Evolutionary conservation across 129 eudicot species (phyloP).

Genomic region (Scalesia atractyloides): DNA sequence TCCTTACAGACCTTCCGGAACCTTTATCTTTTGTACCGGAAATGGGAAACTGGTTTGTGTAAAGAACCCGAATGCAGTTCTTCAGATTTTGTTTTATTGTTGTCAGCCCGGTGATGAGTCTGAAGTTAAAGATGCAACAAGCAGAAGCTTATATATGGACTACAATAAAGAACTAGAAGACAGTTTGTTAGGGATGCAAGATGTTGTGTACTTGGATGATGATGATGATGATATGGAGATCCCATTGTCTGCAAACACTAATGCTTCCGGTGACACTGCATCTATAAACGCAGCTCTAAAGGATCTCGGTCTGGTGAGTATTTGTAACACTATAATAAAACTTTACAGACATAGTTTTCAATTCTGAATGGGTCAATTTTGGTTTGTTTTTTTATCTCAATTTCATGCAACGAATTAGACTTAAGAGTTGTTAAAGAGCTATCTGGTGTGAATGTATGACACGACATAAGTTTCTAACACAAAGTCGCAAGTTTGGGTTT

Average conservation of each 20-base stretch:
- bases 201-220: constrained; percentile 51
- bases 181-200: constrained; percentile 59
- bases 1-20: constrained; percentile 90
- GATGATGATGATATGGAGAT: constrained; percentile 41
- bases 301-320: constrained; percentile 83
- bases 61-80: constrained; percentile 65
- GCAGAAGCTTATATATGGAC: constrained; percentile 46
- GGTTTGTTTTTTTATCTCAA: too few species aligned
- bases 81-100: constrained; percentile 65
- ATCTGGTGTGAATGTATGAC: too few species aligned
- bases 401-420: too few species aligned
- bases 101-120: constrained; percentile 50
- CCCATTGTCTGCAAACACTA: constrained; percentile 52
- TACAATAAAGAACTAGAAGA: constrained; percentile 49
- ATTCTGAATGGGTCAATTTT: not conserved
- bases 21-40: constrained; percentile 62
- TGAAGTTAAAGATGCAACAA: constrained; percentile 34
- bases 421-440: too few species aligned
- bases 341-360: not conserved
- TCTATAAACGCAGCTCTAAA: constrained; percentile 46
- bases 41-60: constrained; percentile 52
- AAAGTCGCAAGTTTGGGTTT: not conserved
- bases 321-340: not conserved
- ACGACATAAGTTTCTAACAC: too few species aligned
- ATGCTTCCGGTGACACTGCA: constrained; percentile 22